These are phyloP conservation scores for Wickerhamomyces silvicola DNA, from an alignment of 805 yeast species.

Conservation along the genomic window DNA sequence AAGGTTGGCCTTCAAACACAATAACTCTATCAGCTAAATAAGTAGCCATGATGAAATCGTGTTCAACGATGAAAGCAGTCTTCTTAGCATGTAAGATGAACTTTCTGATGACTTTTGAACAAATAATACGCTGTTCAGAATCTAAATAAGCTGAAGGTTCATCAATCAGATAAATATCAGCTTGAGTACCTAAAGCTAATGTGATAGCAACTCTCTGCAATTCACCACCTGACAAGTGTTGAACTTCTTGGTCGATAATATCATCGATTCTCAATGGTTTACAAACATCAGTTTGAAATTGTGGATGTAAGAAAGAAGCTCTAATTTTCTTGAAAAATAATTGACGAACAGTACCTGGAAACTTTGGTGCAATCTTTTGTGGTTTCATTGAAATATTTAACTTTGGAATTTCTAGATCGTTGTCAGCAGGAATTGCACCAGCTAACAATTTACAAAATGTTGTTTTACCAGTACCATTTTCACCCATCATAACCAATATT, in stretches of 20 bases:
- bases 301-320: conserved; percentile 90
- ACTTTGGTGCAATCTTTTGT: conserved; percentile 97
- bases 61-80: conserved; percentile 99
- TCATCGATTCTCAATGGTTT: conserved; percentile 92
- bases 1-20: conserved; percentile 95
- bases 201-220: conserved; percentile 98
- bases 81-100: conserved; percentile 93
- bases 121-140: conserved; percentile 98
- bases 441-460: conserved; percentile 94
- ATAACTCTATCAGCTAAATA: conserved; percentile 98
- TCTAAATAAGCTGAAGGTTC: conserved; percentile 99
- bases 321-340: conserved; percentile 94
- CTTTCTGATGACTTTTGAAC: conserved; percentile 97
- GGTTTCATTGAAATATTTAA: conserved; percentile 97
- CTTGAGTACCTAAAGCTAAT: conserved; percentile 86
- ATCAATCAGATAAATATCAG: conserved; percentile 94
- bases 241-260: conserved; percentile 96
- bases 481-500: conserved; percentile 99
- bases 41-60: conserved; percentile 99
- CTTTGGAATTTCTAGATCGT: conserved; percentile 72
- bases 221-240: conserved; percentile 98
- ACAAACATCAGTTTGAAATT: conserved; percentile 96
- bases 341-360: conserved; percentile 98
- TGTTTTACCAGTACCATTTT: conserved; percentile 99
- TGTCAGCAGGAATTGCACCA: conserved; percentile 86